phyloP scores from a whole-genome alignment of 2,329 filamentous ascomycete species.

The Aspergillus jensenii region DNA sequence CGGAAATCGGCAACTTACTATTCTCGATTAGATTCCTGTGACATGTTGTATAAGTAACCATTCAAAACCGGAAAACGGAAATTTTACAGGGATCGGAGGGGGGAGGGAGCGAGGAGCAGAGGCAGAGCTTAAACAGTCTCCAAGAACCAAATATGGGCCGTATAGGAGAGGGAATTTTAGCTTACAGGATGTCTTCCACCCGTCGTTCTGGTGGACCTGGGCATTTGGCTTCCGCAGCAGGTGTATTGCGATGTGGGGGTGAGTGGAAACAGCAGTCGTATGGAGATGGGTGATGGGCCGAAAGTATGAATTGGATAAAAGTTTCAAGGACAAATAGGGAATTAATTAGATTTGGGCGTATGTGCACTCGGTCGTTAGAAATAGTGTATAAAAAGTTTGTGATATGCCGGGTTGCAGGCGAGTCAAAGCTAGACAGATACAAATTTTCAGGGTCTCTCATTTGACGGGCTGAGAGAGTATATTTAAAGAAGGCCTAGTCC shows the following conservation, averaged over 20 bases:
- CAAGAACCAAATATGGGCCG: not conserved
- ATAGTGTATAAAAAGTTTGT: not conserved
- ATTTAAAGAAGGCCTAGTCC: constrained; percentile 3
- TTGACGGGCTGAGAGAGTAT: constrained; percentile 7
- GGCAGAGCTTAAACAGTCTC: not conserved
- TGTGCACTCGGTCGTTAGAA: not conserved
- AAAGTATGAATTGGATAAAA: not conserved
- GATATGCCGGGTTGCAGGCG: not conserved
- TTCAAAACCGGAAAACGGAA: constrained; percentile 10
- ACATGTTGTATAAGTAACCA: constrained; percentile 22
- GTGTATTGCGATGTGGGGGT: constrained; percentile 11
- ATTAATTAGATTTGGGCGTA: not conserved
- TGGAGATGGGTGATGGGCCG: not conserved
- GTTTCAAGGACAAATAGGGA: not conserved
- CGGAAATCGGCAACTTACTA: constrained; percentile 22
- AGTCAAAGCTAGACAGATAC: not conserved
- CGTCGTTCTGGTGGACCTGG: constrained; percentile 7
- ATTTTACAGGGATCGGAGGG: not conserved
- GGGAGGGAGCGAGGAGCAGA: not conserved
- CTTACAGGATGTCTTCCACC: constrained; percentile 6
- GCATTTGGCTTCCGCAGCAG: constrained; percentile 6
- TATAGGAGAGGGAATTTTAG: not conserved
- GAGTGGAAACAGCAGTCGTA: constrained; percentile 4
- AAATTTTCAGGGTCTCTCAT: not conserved
- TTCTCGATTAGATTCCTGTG: constrained; percentile 26